These are phyloP conservation scores for Saturnispora kantuleensis DNA, from an alignment of 805 yeast genomes.

Conservation along the genomic window DNA sequence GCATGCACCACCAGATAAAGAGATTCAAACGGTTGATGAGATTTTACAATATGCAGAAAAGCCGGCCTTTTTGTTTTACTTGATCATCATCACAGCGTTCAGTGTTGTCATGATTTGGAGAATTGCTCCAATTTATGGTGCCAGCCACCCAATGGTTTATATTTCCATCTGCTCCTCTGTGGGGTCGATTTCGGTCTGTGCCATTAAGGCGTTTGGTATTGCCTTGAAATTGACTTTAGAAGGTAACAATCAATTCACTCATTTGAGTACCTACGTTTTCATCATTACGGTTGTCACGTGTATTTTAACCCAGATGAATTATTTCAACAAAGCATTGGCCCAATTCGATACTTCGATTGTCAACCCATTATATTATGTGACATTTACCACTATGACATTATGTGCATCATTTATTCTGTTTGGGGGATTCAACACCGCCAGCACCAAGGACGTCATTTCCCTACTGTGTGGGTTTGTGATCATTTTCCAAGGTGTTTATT, in stretches of 20 bases:
- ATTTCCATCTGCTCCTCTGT: conserved; percentile 83
- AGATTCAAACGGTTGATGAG: conserved; percentile 80
- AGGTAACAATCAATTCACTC: conserved; percentile 84
- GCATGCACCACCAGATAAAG: conserved; percentile 94
- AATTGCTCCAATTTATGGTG: conserved; percentile 74
- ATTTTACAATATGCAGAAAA: conserved; percentile 69
- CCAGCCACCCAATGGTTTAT: conserved; percentile 77
- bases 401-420: conserved; percentile 79
- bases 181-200: conserved; percentile 84
- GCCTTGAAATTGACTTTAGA: conserved; percentile 75
- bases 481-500: conserved; percentile 79
- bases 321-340: conserved; percentile 86
- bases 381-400: conserved; percentile 82
- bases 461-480: conserved; percentile 77
- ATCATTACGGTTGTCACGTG: conserved; percentile 69
- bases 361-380: conserved; percentile 82
- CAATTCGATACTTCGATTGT: conserved; percentile 90
- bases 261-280: conserved; percentile 75
- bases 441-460: conserved; percentile 70
- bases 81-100: conserved; percentile 51
- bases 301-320: conserved; percentile 86
- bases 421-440: conserved; percentile 78
- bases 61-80: conserved; percentile 67
- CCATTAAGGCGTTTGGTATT: conserved; percentile 88
- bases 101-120: conserved; percentile 71